Conservation (phyloP, 805 yeast species). For the Scheffersomyces stipitis region DNA sequence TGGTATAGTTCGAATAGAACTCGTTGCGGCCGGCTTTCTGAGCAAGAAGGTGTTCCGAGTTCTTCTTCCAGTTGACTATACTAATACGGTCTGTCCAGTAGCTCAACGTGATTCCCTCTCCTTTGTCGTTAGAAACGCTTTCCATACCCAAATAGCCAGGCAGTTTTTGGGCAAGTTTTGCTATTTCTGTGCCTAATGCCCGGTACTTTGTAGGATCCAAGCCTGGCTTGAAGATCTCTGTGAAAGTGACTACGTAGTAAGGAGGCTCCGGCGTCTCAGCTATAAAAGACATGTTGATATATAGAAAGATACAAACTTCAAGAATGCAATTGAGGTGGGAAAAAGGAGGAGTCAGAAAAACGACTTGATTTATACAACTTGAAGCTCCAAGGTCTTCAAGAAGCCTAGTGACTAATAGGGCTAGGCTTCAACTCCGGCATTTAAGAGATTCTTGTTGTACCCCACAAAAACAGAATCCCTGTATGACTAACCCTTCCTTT, state of each 20-base stretch:
- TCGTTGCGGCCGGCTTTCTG: conserved; percentile 9
- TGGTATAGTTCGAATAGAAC: conserved; percentile 9
- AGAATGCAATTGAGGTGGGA: too few species aligned
- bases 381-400: too few species aligned
- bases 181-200: conserved; percentile 7
- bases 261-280: conserved; percentile 11
- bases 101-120: conserved; percentile 15
- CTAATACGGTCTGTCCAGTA: conserved; percentile 13
- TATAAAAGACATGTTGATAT: not conserved
- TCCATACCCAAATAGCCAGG: conserved; percentile 16
- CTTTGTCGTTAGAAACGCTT: conserved; percentile 10
- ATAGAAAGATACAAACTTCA: too few species aligned
- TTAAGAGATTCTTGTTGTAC: too few species aligned
- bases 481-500: too few species aligned
- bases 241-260: conserved; percentile 16
- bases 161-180: conserved; percentile 10
- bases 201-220: conserved; percentile 7
- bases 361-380: too few species aligned
- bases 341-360: too few species aligned
- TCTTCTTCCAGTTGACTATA: conserved; percentile 13
- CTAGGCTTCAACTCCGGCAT: too few species aligned
- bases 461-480: too few species aligned
- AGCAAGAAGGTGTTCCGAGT: conserved; percentile 14
- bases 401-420: too few species aligned
- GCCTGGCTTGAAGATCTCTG: conserved; percentile 5